These are phyloP conservation scores for Anthracocystis walkeri DNA, from an alignment of 1,284 basidiomycete genomes.

Conservation along the genomic window DNA sequence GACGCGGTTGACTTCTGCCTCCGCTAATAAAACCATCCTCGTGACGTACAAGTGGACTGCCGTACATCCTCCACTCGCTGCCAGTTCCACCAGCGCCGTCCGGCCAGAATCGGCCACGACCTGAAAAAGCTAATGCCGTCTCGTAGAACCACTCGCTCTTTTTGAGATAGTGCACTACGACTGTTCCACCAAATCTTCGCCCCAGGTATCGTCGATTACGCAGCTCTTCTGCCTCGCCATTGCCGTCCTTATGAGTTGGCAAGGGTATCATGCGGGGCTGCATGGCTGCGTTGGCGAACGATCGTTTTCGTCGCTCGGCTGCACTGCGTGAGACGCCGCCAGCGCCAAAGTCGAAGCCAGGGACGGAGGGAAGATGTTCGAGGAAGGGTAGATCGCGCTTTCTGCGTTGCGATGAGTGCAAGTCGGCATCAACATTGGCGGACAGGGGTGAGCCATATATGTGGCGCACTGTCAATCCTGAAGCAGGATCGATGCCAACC, in stretches of 20 bases:
- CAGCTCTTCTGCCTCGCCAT: constrained; percentile 72
- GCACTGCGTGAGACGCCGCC: constrained; percentile 43
- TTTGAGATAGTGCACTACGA: constrained; percentile 97
- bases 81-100: constrained; percentile 59
- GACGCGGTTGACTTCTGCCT: constrained; percentile 54
- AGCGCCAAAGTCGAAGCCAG: constrained; percentile 47
- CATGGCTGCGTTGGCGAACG: constrained; percentile 32
- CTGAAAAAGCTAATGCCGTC: constrained; percentile 86
- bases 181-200: constrained; percentile 79
- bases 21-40: constrained; percentile 55
- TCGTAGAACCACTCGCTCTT: constrained; percentile 96
- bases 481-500: constrained; percentile 51
- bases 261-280: constrained; percentile 55
- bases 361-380: constrained; percentile 62
- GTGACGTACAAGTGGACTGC: constrained; percentile 59
- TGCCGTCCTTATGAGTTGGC: constrained; percentile 55
- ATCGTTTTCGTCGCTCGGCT: constrained; percentile 41
- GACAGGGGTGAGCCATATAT: constrained; percentile 68
- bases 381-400: constrained; percentile 70
- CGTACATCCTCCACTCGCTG: constrained; percentile 61
- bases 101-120: constrained; percentile 75
- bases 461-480: constrained; percentile 43
- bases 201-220: constrained; percentile 71
- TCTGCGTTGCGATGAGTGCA: constrained; percentile 7
- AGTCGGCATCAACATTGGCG: constrained; percentile 12